Base-by-base conservation (phyloP, 2,329 filamentous ascomycete species). In the Thermomyces lanuginosus region DNA sequence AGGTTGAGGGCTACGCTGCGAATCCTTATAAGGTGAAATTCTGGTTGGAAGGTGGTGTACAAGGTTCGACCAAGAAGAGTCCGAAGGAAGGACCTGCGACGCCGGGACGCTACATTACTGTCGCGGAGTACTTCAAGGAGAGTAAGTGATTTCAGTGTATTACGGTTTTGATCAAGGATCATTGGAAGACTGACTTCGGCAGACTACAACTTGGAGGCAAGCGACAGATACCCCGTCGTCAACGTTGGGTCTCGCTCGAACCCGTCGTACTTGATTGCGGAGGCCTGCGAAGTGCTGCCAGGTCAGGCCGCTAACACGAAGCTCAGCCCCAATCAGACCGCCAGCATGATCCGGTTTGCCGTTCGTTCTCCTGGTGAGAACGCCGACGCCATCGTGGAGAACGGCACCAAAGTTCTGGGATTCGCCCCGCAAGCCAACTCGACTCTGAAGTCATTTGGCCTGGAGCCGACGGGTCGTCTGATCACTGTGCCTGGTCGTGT, bases 401-500 rank as follows among this genome's bases (percentile, higher is more conserved):
- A 38, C 4, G 44, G 44, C n/a, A 36, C 40, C 2, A 31, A 55
- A 10, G 54, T 69, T 4, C 58, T 86, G 12, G 64, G 66, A 2
- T 58, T 81, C 2, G 63, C 69, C 22, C 46, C 44, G 1, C 41
- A 53, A 2, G 13, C 33, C 2, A 60, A 59, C 20, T 34, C 51
- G 0, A 56, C 64, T n/a, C 47, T 66, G 20, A 35, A 35, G 4
- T 44, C 58, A 2, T 89, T 83, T 34, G 74, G 74, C 4, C 59
- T 91, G n/a, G 34, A 40, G 9, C 24, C 42, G 2, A 35, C 35
- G 14, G 30, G 36, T 2, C 33, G 51, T 53, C 61, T 92, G 17
- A 58, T 92, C 17, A 77, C 76, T 0, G 77, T 92, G 0, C 60
- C 61, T 1, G 84, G 70, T 1, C 72, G 83, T 4, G 65, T 86